Evolutionary conservation across 1,284 basidiomycete genomes (phyloP).

Genomic region (Apiotrichum porosum): DNA sequence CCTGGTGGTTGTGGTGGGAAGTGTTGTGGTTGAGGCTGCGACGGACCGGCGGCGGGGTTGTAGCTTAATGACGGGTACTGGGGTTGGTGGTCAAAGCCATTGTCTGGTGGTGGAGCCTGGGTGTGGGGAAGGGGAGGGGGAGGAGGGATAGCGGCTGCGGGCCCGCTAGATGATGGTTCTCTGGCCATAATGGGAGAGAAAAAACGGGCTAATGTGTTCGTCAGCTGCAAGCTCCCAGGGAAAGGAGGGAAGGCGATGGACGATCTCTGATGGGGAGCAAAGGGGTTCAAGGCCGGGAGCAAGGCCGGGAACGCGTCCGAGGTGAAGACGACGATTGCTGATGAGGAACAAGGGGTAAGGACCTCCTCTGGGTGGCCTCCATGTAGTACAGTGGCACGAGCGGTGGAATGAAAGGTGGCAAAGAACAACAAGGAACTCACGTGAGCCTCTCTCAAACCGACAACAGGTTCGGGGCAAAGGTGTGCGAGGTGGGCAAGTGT

Average conservation of each 20-base stretch:
- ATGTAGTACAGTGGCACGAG: too few relatives aligned
- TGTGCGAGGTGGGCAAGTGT: too few relatives aligned
- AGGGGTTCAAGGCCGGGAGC: too few relatives aligned
- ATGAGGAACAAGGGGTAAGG: conserved; percentile 9
- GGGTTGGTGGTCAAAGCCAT: conserved; percentile 1
- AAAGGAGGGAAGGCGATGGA: too few relatives aligned
- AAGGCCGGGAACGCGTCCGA: too few relatives aligned
- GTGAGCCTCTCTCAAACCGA: not conserved
- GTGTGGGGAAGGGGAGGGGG: not conserved
- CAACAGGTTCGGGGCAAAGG: too few relatives aligned
- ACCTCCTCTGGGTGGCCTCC: conserved; percentile 1
- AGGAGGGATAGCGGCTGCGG: too few relatives aligned
- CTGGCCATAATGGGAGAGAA: not conserved
- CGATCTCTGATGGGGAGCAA: too few relatives aligned
- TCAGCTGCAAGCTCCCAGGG: too few relatives aligned
- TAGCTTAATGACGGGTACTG: conserved; percentile 15
- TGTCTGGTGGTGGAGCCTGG: not conserved
- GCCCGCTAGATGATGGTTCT: too few relatives aligned
- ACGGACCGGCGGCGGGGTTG: conserved; percentile 15
- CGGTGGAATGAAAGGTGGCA: not conserved
- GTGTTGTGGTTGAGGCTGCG: conserved; percentile 9
- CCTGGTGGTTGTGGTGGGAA: conserved; percentile 4
- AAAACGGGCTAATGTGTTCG: too few relatives aligned
- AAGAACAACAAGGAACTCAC: not conserved
- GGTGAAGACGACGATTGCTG: too few relatives aligned